phyloP scores from a whole-genome alignment of 2,329 filamentous ascomycete species.

The Hymenoscyphus fraxineus region DNA sequence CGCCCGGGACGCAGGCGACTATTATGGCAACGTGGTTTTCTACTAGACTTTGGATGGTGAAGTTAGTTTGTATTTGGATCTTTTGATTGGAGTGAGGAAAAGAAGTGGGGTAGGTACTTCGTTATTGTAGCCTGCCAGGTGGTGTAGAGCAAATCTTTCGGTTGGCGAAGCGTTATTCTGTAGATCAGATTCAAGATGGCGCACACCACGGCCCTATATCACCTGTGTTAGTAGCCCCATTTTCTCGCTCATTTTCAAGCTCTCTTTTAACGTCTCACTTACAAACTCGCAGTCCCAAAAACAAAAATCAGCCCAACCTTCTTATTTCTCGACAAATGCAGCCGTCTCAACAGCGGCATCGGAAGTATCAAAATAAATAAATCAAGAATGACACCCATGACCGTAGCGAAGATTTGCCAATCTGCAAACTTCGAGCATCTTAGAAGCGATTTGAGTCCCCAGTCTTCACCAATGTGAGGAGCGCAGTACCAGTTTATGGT shows the following conservation, averaged over 20 bases:
- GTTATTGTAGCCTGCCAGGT: slow-evolving; percentile 9
- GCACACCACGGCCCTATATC: slow-evolving; percentile 9
- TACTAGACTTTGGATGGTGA: slow-evolving; percentile 1
- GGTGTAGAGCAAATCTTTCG: not conserved
- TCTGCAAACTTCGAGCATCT: slow-evolving; percentile 3
- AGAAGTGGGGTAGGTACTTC: not conserved
- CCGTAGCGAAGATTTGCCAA: slow-evolving; percentile 7
- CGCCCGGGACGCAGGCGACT: slow-evolving; percentile 13
- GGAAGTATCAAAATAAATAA: slow-evolving; percentile 14
- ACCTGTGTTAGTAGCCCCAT: not conserved
- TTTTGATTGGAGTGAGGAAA: not conserved
- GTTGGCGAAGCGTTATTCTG: not conserved
- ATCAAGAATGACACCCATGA: slow-evolving; percentile 9
- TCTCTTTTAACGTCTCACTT: slow-evolving; percentile 14
- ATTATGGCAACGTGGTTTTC: slow-evolving; percentile 15
- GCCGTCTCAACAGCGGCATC: not conserved
- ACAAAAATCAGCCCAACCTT: slow-evolving; percentile 46
- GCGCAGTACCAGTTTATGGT: slow-evolving; percentile 9
- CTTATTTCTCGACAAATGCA: slow-evolving; percentile 26
- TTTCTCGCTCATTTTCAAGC: not conserved
- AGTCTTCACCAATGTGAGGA: slow-evolving; percentile 8
- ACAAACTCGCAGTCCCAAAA: slow-evolving; percentile 38
- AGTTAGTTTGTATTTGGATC: not conserved
- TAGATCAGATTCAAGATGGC: slow-evolving; percentile 7
- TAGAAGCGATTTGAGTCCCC: not conserved